These are phyloP conservation scores for Monilinia laxa DNA, from an alignment of 2,329 filamentous ascomycete genomes.

Conservation along the genomic window DNA sequence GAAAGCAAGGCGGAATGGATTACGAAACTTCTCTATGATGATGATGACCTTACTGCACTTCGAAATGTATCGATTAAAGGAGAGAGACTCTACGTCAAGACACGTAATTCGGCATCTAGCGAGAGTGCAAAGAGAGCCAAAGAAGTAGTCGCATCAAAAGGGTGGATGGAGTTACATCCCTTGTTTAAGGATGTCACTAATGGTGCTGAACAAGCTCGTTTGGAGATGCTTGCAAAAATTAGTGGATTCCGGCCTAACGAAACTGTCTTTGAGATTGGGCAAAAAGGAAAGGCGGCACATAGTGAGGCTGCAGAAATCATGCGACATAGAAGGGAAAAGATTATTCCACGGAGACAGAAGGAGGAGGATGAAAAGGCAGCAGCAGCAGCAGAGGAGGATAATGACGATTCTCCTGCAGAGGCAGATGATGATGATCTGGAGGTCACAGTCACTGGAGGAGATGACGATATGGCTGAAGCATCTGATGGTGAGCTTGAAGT, in stretches of 20 bases:
- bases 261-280: conserved; percentile 93
- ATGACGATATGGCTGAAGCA: conserved; percentile 56
- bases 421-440: conserved; percentile 42
- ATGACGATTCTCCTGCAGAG: conserved; percentile 37
- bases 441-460: conserved; percentile 39
- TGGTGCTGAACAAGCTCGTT: conserved; percentile 67
- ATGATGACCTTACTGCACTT: conserved; percentile 69
- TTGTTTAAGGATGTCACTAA: conserved; percentile 73
- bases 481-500: conserved; percentile 65
- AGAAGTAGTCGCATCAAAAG: conserved; percentile 67
- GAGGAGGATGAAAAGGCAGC: conserved; percentile 45
- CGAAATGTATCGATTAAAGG: conserved; percentile 78
- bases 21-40: conserved; percentile 72
- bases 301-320: conserved; percentile 73
- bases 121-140: conserved; percentile 89
- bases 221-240: conserved; percentile 84
- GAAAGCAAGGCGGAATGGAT: conserved; percentile 80
- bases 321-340: conserved; percentile 68
- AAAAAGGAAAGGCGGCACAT: conserved; percentile 62
- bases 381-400: conserved; percentile 32
- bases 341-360: conserved; percentile 53
- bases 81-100: conserved; percentile 88
- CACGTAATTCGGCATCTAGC: conserved; percentile 82
- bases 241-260: conserved; percentile 86
- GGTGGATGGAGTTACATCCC: conserved; percentile 73